phyloP scores from a whole-genome alignment of 2,329 filamentous ascomycete genomes.

The Xylaria sp. region DNA sequence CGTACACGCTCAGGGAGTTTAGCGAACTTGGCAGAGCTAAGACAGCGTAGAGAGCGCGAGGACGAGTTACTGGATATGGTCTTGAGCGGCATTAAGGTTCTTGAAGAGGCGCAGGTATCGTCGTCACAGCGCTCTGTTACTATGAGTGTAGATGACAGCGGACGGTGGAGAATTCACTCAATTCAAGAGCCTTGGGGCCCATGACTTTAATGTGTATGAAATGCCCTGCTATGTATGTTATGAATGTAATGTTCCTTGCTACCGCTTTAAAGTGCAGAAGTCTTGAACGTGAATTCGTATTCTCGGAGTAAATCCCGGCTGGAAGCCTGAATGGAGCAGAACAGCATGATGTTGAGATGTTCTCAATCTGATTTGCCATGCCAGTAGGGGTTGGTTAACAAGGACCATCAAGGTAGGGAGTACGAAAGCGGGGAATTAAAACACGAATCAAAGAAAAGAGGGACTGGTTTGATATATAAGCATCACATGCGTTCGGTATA shows the following conservation, averaged over 20 bases:
- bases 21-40: slow-evolving; percentile 41
- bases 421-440: neutral
- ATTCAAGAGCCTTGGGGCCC: slow-evolving; percentile 34
- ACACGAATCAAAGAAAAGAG: neutral
- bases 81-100: slow-evolving; percentile 51
- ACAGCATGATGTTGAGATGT: too few species aligned
- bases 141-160: slow-evolving; percentile 53
- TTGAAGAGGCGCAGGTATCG: slow-evolving; percentile 24
- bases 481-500: neutral
- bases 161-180: slow-evolving; percentile 54
- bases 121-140: slow-evolving; percentile 40
- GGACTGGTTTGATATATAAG: neutral
- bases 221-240: neutral
- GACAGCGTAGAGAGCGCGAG: slow-evolving; percentile 42
- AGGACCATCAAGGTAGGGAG: neutral
- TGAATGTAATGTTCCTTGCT: neutral
- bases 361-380: too few species aligned
- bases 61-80: slow-evolving; percentile 51
- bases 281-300: neutral
- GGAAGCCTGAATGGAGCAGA: too few species aligned
- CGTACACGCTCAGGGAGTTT: slow-evolving; percentile 45
- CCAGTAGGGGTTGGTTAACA: neutral
- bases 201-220: slow-evolving; percentile 25
- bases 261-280: neutral
- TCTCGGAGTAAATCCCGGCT: neutral